A percentile compares a stretch with the other conserved stretches of the same genome.
phyloP scores from a whole-genome alignment of 768 basidiomycete species.

The Suillus weaverae region DNA sequence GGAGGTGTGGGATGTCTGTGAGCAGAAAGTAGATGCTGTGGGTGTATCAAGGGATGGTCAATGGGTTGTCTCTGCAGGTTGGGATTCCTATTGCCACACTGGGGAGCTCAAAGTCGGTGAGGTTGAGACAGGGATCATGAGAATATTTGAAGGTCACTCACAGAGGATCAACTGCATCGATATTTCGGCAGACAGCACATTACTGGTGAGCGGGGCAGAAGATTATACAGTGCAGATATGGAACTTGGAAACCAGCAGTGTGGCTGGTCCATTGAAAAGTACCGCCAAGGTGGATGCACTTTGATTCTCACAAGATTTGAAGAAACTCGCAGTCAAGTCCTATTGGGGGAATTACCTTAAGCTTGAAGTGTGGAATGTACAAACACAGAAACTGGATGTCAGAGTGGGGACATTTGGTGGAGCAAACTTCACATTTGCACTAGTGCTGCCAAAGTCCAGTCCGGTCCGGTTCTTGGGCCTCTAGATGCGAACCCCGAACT shows the following conservation, averaged over 20 bases:
- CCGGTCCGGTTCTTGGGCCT: no score
- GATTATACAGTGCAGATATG: no score
- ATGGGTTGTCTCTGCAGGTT: neutral
- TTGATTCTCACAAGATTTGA: neutral
- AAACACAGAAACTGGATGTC: no score
- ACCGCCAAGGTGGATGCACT: rapidly evolving
- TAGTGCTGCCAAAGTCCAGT: no score
- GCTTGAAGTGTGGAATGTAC: neutral
- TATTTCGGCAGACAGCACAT: no score
- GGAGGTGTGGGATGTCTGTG: neutral
- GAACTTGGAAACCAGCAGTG: no score
- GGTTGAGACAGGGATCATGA: neutral
- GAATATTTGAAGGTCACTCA: no score
- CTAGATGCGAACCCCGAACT: no score
- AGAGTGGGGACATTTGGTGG: no score
- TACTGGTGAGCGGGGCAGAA: no score
- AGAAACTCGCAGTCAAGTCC: neutral
- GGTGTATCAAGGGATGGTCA: neutral
- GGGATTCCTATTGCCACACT: neutral
- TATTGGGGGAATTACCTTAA: neutral
- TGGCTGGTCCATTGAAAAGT: neutral
- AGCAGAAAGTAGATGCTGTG: neutral
- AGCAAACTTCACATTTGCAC: no score
- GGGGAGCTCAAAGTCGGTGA: neutral
- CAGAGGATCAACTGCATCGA: no score